Conservation (phyloP, 2,329 filamentous ascomycete genomes). For the Colletotrichum godetiae region DNA sequence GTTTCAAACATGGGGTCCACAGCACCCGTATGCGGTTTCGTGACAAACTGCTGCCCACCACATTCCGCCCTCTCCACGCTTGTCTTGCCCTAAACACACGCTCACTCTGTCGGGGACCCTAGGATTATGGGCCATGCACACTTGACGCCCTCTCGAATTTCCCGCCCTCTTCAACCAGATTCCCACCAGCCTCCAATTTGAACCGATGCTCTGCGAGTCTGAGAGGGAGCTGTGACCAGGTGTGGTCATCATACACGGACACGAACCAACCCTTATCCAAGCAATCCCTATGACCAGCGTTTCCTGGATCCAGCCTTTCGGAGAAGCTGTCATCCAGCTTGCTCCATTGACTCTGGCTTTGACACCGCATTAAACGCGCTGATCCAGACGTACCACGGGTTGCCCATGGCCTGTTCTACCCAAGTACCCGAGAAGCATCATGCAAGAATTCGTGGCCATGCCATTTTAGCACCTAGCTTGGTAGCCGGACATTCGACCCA, state of each 20-base stretch:
- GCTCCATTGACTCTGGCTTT: conserved; percentile 23
- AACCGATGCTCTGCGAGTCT: conserved; percentile 10
- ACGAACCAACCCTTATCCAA: conserved; percentile 23
- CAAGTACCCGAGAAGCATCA: conserved; percentile 39
- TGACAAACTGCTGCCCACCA: conserved; percentile 44
- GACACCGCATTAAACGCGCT: conserved; percentile 40
- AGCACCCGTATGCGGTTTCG: conserved; percentile 43
- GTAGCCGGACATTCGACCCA: conserved; percentile 44
- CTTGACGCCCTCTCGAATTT: conserved; percentile 17
- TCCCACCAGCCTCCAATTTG: conserved; percentile 22
- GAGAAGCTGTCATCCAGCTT: conserved; percentile 24
- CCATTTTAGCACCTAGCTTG: conserved; percentile 48
- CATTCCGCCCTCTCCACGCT: conserved; percentile 39
- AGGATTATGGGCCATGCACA: conserved; percentile 32
- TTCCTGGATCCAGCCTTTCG: conserved; percentile 21
- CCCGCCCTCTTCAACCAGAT: conserved; percentile 5
- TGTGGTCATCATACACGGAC: conserved; percentile 25
- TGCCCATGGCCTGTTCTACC: conserved; percentile 44
- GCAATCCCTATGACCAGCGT: conserved; percentile 8
- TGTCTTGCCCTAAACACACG: conserved; percentile 36
- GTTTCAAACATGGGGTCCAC: conserved; percentile 34
- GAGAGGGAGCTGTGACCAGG: conserved; percentile 30
- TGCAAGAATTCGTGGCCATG: conserved; percentile 60
- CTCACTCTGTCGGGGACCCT: conserved; percentile 16
- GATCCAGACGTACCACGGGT: conserved; percentile 41